Conservation (phyloP, 2,329 filamentous ascomycete species). For the Coccinonectria pachysandricola region DNA sequence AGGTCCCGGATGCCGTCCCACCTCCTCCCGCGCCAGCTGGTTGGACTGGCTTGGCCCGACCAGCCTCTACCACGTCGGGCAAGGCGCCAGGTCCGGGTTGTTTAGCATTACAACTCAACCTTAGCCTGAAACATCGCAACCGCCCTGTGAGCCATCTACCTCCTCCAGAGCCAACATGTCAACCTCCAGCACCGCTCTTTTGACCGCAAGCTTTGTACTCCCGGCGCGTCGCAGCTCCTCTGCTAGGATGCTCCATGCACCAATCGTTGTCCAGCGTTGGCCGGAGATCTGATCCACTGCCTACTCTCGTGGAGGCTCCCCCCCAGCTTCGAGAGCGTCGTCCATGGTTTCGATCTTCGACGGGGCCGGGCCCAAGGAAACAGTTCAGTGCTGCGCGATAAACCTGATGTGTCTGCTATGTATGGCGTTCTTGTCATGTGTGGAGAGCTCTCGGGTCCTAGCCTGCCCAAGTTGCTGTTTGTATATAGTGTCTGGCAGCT, state of each 20-base stretch:
- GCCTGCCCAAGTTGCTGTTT: conserved; percentile 2
- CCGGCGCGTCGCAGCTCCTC: conserved; percentile 17
- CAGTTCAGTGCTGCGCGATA: conserved; percentile 13
- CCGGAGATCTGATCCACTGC: conserved; percentile 10
- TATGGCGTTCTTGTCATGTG: conserved; percentile 2
- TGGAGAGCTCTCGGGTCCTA: not conserved
- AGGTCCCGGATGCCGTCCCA: too few relatives aligned
- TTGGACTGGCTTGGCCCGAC: conserved; percentile 3
- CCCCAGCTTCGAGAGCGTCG: conserved; percentile 4
- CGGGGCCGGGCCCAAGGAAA: conserved; percentile 5
- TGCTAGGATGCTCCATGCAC: conserved; percentile 5
- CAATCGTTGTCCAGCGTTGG: conserved; percentile 11
- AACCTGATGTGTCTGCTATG: conserved; percentile 13
- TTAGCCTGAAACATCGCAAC: conserved; percentile 19
- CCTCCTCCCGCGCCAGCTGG: conserved; percentile 5
- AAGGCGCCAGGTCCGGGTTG: too few relatives aligned
- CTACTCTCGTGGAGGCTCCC: conserved; percentile 11
- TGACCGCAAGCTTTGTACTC: conserved; percentile 9
- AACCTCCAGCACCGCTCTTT: conserved; percentile 5
- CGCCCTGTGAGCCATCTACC: conserved; percentile 17
- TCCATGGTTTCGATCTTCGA: conserved; percentile 6
- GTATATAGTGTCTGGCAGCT: conserved; percentile 5
- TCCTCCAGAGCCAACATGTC: conserved; percentile 10
- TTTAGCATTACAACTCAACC: conserved; percentile 16
- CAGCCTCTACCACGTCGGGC: too few relatives aligned